Base-by-base conservation (phyloP, 2,329 filamentous ascomycete genomes). In the Penicillium sumatraense region DNA sequence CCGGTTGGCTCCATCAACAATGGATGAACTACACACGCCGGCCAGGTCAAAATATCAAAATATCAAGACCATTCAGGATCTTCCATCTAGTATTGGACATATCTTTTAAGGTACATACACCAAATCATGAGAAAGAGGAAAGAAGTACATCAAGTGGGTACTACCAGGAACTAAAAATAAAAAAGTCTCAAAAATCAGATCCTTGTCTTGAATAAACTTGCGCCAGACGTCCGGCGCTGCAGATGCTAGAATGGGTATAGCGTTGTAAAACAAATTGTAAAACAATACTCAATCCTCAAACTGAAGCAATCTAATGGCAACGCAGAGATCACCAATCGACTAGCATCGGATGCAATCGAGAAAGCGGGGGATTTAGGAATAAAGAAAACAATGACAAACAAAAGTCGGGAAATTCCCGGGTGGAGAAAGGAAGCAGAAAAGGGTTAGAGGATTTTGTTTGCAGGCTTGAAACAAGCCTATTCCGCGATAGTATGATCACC, bases 241-340 rank as follows among this genome's bases (percentile, higher is more conserved):
- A 36, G 41, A 59, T 59, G 51, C 54, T 51, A 53, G 58, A 58
- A 63, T 63, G 57, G 61, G 59, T 65, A 65, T 63, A 60, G 53
- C 41, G 50, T 55, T 29, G 27, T 46, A 46, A 44, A 58, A 54
- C 35, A 38, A 38, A 20, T 18, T 38, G 35, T 38, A 33, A 38
- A 38, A 21, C 59, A 60, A 53, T 58, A 58, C 54, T 56, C 40
- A 49, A 53, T 24, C 36, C 27, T 18, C 27, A 33, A 53, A 56
- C 42, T 13, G 27, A 52, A 53, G 44, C 54, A 53, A 53, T 53
- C 49, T 52, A 56, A 49, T 53, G 35, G 38, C 31, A 53, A 41
- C n/a, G 8, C 49, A 53, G 27, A 31, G 18, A 14, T 44, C 14
- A n/a, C 41, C 26, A 36, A 41, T 55, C 48, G 24, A 41, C 49